Base-by-base conservation (phyloP, 176 grass and related monocot genomes). In the Eragrostis curvula region DNA sequence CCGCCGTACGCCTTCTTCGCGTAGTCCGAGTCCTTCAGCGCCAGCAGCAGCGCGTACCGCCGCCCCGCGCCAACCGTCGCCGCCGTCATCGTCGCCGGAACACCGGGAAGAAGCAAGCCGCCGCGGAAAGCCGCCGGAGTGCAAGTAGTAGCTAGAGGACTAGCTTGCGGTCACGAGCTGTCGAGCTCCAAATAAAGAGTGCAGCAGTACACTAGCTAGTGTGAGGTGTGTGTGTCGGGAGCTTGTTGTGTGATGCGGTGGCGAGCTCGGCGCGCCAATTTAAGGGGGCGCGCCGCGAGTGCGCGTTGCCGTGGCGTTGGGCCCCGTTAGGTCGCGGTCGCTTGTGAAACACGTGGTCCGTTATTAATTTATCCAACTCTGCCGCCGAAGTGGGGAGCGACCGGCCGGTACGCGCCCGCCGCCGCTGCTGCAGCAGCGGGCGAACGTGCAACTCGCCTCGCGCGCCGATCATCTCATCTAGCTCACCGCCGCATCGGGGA, bases 11-110 rank as follows among this genome's bases (percentile, higher is more conserved):
- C 56, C 77, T 61, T 67, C 87, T 53, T 84, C 13, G 85, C 87
- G 84, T 92, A 89, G 14, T 92, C 90, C 7, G 90, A 84, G 74
- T 92, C 90, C 18, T 73, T 53, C 39, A 80, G 45, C 32, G 90
- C 84, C 50, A 92, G 63, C 27, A 89, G 72, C 39, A 92, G 76
- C 68, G 84, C 86, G 79, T 80, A 92, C 39, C 81, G 50, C 73
- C 73, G 27, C 70, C 50, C 77, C 1, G 16, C 61, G 5, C 29
- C 12, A 8, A 17, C 36, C 0, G 30, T 32, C 12, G 15, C 45
- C 20, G 58, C 41, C 51, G 39, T 12, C 32, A 42, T 49, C 85
- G 51, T 70, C 29, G 16, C 44, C 21, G 60, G 23, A 49, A 4
- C 50, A 15, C 5, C 5, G 1, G 21, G 66, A 24, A 2, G 20